phyloP scores from a whole-genome alignment of 306 rosid genomes.

The Cyclanthera cordifolia region DNA sequence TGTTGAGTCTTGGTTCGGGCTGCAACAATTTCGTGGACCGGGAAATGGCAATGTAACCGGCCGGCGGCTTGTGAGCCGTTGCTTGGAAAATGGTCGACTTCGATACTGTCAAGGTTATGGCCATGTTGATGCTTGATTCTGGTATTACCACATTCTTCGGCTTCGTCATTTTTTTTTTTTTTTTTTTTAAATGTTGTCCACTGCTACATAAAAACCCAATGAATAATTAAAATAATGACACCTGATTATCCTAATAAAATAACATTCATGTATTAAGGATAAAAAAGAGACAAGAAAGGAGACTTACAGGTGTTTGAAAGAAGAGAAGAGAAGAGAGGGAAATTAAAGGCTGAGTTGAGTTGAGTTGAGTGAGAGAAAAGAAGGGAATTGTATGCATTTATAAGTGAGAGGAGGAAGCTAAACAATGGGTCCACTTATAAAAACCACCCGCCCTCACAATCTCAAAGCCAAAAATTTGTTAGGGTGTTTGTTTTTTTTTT shows the following conservation, averaged over 20 bases:
- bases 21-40: conserved; percentile 32
- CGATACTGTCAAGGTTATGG: conserved; percentile 20
- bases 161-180: conserved; percentile 44
- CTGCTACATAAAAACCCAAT: conserved; percentile 15
- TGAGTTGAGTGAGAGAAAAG: too few relatives aligned
- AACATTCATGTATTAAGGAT: conserved; percentile 2
- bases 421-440: too few relatives aligned
- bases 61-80: conserved; percentile 43
- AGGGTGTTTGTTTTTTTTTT: too few relatives aligned
- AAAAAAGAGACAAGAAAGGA: neutral
- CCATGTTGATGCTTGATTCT: conserved; percentile 32
- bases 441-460: too few relatives aligned
- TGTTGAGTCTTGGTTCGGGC: conserved; percentile 47
- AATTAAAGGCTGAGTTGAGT: neutral
- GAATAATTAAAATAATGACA: neutral
- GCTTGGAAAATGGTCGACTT: conserved; percentile 28
- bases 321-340: neutral
- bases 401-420: too few relatives aligned
- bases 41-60: conserved; percentile 42
- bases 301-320: neutral
- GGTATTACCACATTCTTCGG: conserved; percentile 58
- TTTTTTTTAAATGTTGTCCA: conserved; percentile 17
- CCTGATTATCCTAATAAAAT: neutral
- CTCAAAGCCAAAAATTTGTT: too few relatives aligned
- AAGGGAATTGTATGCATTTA: too few relatives aligned